Evolutionary conservation across 1,284 basidiomycete genomes (phyloP), one percentile per base, ranked within the genome.

Genomic region (Ceratobasidium sp.): DNA sequence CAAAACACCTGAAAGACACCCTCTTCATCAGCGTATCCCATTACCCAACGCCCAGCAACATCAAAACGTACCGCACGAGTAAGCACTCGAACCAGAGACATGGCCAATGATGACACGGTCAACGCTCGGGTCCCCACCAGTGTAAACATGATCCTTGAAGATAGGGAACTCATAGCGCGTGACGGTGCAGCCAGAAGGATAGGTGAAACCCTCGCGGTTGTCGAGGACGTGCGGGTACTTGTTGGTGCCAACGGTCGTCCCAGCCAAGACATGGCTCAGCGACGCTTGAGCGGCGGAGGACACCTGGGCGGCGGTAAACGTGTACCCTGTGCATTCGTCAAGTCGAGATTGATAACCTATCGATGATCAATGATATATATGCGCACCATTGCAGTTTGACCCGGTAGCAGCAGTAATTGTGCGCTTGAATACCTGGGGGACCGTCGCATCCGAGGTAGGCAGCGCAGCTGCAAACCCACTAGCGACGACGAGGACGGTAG

Each of bases 51-150:
- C 2, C 32, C 25, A 15, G 13, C 22, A 56, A 22, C 15, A 37
- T 25, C 34, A 17, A 25, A 56, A 56, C 67, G 32, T 69, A 69
- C 67, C 67, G 40, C 67, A 69, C 8, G 67, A 9, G 37, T 69
- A 69, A 40, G 67, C 67, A 40, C 67, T 69, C 44, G 51, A 56
- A 9, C 67, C 67, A 13, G 67, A 69, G 13, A 69, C 67, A 69
- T 69, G 67, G 15, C 67, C 67, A 56, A 69, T 56, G 51, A 69
- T 69, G 9, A 69, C 67, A 37, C 67, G 67, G 34, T 69, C 67
- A 17, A 69, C 67, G 32, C 51, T 69, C 37, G 67, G 67, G 51
- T 69, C 67, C 17, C 67, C 67, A 56, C 67, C 67, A 43, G 67
- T 69, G 22, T 69, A 69, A 25, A 69, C 54, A 3, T 69, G 7